Evolutionary conservation across 148 eudicot species (phyloP), one percentile per base, ranked within the genome.

Genomic region (Fagopyrum esculentum): DNA sequence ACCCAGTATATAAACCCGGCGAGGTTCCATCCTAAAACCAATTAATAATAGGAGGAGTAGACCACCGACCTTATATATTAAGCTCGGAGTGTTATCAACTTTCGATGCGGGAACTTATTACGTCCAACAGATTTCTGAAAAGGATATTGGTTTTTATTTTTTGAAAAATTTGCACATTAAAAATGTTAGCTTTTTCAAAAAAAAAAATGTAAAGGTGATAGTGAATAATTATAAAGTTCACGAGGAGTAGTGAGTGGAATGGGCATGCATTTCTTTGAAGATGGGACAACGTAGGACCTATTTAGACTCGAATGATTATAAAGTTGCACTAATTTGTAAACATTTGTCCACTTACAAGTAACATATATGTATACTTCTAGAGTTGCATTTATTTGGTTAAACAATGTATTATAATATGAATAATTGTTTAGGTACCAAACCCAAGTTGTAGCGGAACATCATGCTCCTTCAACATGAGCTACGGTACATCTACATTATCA

Each of bases 381-480:
- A 22, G 26, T 22, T 22, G 26, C 26, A 22, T 22, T 9, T 45
- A 44, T 5, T 13, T 46, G 22, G 40, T 35, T 35, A 44, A 17
- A 17, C 55, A 8, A 30, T 51, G 54, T 73, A 66, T 43, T 73
- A 66, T 43, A 15, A 40, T 43, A 22, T 57, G 63, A 19, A 8
- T 4, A 19, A 6, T 72, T 72, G 6, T 71, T 57, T 76, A 89
- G 93, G 89, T 90, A 78, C 81, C 82, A 59, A 87, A 82, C 73
- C 88, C 93, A 0, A 79, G 49, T 5, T 88, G 94, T 73, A 56
- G 45, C 2, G 86, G 80, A 69, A 78, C 72, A 17, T 11, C 84
- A 9, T 93, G 98, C 75, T 75, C 81, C 51, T 90, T 82, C 85
- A 93, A 89, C 84, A 55, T 79, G 61, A 88, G 90, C 43, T 91